Base-by-base conservation (phyloP, 495 filamentous ascomycete genomes). In the Aspergillus nanangensis region DNA sequence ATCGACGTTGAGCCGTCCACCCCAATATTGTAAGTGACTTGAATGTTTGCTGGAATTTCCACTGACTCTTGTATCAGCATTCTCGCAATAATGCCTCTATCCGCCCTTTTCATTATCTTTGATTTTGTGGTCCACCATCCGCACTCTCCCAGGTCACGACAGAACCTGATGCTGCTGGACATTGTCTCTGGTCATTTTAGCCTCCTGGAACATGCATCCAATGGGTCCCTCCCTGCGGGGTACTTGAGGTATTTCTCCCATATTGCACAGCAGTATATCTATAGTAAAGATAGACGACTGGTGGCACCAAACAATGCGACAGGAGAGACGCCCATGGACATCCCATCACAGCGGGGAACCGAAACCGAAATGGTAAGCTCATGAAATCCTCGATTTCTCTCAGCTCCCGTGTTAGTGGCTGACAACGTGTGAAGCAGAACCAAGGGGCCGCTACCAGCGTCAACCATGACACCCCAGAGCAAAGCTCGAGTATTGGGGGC, bases 61-160 rank as follows among this genome's bases (percentile, higher is more conserved):
- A 15, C 33, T 36, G 15, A 9, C 15, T 36, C 15, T 5, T 17
- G 33, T 20, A 38, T 19, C 19, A 54, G 42, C n/a, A 42, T 52
- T 11, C 41, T 53, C 13, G 52, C 50, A 18, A 41, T 45, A 5
- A 49, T 62, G 3, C 61, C 63, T 20, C 44, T 66, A 5, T 48
- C 60, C 1, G 55, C 63, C n/a, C 44, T 66, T n/a, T 64, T 66
- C 23, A 56, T 62, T 31, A 43, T 66, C 15, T 66, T 66, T 34
- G 63, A 66, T 23, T 48, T 64, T 23, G 54, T 66, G 5, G 40
- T 66, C 20, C 57, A 63, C 34, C 53, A 66, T 34, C 63, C 63
- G 17, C 44, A 37, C 20, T 48, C 62, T 32, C 43, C 53, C 8
- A 56, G 57, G n/a, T 64, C 59, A 3, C 44, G 34, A 18, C 50